Base-by-base conservation (phyloP, 371 early-diverging fungal genomes). In the Gilbertella persicaria region DNA sequence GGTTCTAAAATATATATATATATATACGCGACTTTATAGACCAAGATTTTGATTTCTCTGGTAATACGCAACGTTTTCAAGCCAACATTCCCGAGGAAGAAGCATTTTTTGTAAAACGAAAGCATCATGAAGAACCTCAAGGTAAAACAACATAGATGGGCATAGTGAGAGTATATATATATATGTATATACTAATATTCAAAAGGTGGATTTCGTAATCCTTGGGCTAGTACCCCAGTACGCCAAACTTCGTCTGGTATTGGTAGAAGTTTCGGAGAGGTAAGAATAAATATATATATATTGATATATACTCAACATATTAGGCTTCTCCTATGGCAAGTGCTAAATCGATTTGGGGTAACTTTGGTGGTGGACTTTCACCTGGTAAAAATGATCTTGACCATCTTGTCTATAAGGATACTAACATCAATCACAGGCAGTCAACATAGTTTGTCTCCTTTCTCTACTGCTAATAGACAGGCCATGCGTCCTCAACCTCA, bases 11-110 rank as follows among this genome's bases (percentile, higher is more conserved):
- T 21, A 20, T n/a, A 6, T 38, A 6, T 38, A 2, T 16, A 2
- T 38, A 6, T 38, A 5, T 17, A 13, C 17, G 4, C 9, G n/a
- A 17, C 23, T 35, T 12, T 44, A 24, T 60, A 66, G 83, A 78
- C 43, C 73, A 79, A 42, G 88, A 91, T 51, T 91, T 88, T 68
- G 91, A 91, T 66, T 91, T 89, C 64, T 80, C 80, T 50, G 73
- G 70, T 26, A 84, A 75, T 54, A 87, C 88, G 2, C 67, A 71
- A 35, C 69, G 75, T 41, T 79, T 85, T 49, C 71, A 69, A 10
- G 64, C 78, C 44, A 49, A 45, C 16, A 53, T 80, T 54, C 68
- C 75, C 35, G 69, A 77, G 25, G 80, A 83, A 41, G 82, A 82
- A 51, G 79, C 77, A 6, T 83, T 82, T 58, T 67, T 71, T 54